Evolutionary conservation across 1,284 basidiomycete genomes (phyloP), one percentile per base, ranked within the genome.

Genomic region (Golubevia sp.): DNA sequence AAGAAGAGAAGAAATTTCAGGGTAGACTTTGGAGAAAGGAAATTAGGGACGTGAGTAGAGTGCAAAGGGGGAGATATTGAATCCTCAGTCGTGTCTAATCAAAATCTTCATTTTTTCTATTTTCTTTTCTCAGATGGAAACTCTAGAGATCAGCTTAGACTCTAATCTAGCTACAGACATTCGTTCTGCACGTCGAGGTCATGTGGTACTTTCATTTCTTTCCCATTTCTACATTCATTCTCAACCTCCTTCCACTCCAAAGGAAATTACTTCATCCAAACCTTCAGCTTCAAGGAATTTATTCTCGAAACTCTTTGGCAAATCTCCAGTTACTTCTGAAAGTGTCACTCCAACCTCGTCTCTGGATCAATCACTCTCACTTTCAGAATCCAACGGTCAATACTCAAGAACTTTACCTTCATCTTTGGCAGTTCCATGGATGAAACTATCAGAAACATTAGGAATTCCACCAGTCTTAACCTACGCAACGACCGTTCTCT

Each of bases 401-500:
- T 34, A 5, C 30, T 34, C 30, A 34, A 34, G 30, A 34, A 34
- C 30, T 34, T 11, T 34, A 34, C 30, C 30, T 34, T 34, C 30
- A 5, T 34, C 30, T 5, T 34, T 34, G 30, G 30, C 30, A 5
- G 30, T 34, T 34, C 30, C 30, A 3, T 34, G 30, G 30, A 88
- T 94, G n/a, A 87, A 89, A 68, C 87, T 94, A 24, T 92, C 90
- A 21, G 85, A 87, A 0, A 86, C 91, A 56, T 88, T 98, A 15
- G 91, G 91, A 64, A 85, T 98, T 0, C 94, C 96, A 0, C 94
- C 95, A 0, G 87, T 97, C 50, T 87, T 96, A 54, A 97, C 94
- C 1, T 98, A 97, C 78, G 92, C 94, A 11, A 94, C 96, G 81
- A 91, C 91, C 27, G 94, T 97, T 1, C 87, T 98, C 5, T 98